phyloP scores from a whole-genome alignment of 2,329 filamentous ascomycete genomes.

The Colletotrichum truncatum region DNA sequence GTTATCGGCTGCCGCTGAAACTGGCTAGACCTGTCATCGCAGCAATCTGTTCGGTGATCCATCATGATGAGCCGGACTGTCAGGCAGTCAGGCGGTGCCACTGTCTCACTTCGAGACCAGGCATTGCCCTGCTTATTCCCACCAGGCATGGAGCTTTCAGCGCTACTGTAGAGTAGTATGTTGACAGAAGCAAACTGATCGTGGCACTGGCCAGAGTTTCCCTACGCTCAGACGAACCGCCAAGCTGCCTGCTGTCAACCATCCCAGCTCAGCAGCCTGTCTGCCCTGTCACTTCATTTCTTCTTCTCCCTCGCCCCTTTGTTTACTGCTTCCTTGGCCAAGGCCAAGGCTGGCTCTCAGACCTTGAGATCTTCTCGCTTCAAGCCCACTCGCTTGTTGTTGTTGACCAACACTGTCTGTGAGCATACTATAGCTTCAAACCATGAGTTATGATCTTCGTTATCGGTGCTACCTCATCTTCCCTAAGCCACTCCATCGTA shows the following conservation, averaged over 20 bases:
- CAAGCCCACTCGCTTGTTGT: too few relatives aligned
- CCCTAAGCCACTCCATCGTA: neutral
- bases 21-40: neutral
- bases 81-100: neutral
- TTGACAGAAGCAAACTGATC: neutral
- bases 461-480: neutral
- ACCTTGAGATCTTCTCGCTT: too few relatives aligned
- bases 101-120: neutral
- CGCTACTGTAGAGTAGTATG: neutral
- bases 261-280: neutral
- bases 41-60: neutral
- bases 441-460: too few relatives aligned
- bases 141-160: neutral
- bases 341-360: neutral
- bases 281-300: neutral
- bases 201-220: constrained; percentile 2
- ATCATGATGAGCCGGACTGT: neutral
- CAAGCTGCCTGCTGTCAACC: neutral
- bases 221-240: constrained; percentile 12
- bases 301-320: neutral
- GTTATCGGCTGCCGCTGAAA: constrained; percentile 5
- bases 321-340: neutral
- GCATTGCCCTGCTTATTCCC: neutral
- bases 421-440: too few relatives aligned
- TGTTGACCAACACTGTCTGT: too few relatives aligned